A percentile compares a stretch with the other conserved stretches of the same genome.
phyloP scores from a whole-genome alignment of 2,329 filamentous ascomycete species.

The Sarocladiaceae sp. region DNA sequence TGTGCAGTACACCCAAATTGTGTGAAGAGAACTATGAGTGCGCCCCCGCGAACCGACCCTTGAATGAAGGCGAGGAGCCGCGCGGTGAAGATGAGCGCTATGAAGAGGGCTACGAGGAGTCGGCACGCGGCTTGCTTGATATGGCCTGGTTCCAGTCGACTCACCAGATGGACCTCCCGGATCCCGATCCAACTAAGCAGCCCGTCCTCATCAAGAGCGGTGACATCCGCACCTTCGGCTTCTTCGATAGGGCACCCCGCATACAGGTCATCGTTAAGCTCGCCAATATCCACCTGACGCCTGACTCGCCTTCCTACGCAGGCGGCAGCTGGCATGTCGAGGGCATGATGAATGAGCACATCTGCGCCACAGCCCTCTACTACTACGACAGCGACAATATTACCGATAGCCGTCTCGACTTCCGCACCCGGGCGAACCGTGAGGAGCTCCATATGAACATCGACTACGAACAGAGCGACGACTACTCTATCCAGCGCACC shows the following conservation, averaged over 20 bases:
- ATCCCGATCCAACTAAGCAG: conserved; percentile 9
- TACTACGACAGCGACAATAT: conserved; percentile 58
- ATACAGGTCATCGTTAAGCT: conserved; percentile 61
- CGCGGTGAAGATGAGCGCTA: conserved; percentile 15
- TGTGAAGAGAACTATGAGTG: conserved; percentile 15
- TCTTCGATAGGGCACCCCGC: conserved; percentile 22
- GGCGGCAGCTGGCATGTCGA: conserved; percentile 52
- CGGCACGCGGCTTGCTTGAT: conserved; percentile 17
- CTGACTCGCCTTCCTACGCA: conserved; percentile 46
- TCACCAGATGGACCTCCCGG: conserved; percentile 17
- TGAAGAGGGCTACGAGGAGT: conserved; percentile 14
- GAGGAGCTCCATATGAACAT: conserved; percentile 20
- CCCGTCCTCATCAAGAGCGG: not conserved
- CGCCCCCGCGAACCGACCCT: conserved; percentile 15
- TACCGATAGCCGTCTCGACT: conserved; percentile 41
- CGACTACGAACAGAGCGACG: conserved; percentile 25
- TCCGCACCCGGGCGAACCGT: conserved; percentile 36
- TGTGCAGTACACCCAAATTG: conserved; percentile 16
- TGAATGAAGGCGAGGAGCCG: conserved; percentile 19
- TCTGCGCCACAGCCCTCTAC: conserved; percentile 56
- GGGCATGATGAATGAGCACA: conserved; percentile 54
- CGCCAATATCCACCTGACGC: conserved; percentile 53
- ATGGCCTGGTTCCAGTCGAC: conserved; percentile 21
- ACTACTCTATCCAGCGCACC: conserved; percentile 24
- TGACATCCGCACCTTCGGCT: conserved; percentile 21